These are phyloP conservation scores for Jaltomata sinuosa DNA, from an alignment of 257 asterid species.

Conservation along the genomic window DNA sequence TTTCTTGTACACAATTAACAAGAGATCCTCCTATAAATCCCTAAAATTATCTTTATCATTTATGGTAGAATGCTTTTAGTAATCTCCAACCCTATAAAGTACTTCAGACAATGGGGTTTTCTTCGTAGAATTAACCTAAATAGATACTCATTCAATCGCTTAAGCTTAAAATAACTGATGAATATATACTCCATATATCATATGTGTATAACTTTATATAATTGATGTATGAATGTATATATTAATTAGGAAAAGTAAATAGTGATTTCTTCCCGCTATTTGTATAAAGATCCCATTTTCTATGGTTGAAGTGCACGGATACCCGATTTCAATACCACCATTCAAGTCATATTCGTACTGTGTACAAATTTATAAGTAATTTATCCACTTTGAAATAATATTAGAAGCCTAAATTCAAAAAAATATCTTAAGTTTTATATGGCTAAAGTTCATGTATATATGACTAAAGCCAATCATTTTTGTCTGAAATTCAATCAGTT, in stretches of 20 bases:
- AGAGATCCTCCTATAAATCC: conserved; percentile 34
- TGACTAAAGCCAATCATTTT: background rate
- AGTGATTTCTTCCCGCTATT: too few species aligned
- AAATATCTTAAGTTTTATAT: background rate
- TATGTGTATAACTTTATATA: too few species aligned
- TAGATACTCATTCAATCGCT: too few species aligned
- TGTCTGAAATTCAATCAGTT: background rate
- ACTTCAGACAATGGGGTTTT: background rate
- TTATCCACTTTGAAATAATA: background rate
- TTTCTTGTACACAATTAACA: conserved; percentile 23
- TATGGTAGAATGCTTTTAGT: conserved; percentile 7
- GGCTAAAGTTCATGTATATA: background rate
- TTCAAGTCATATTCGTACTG: background rate
- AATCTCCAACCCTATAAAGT: background rate
- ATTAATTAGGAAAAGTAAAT: too few species aligned
- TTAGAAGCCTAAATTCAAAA: background rate
- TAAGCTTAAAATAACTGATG: too few species aligned
- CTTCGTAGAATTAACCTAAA: too few species aligned
- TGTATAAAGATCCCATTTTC: too few species aligned
- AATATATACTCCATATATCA: too few species aligned
- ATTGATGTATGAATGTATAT: too few species aligned
- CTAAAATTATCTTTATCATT: conserved; percentile 19
- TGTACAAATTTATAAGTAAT: too few species aligned
- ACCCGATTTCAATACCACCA: background rate
- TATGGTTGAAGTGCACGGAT: background rate